Percentiles rank a stretch among this genome's conserved stretches.
Evolutionary conservation across 441 rosid species (phyloP).

Genomic region (Caryocar brasiliense): DNA sequence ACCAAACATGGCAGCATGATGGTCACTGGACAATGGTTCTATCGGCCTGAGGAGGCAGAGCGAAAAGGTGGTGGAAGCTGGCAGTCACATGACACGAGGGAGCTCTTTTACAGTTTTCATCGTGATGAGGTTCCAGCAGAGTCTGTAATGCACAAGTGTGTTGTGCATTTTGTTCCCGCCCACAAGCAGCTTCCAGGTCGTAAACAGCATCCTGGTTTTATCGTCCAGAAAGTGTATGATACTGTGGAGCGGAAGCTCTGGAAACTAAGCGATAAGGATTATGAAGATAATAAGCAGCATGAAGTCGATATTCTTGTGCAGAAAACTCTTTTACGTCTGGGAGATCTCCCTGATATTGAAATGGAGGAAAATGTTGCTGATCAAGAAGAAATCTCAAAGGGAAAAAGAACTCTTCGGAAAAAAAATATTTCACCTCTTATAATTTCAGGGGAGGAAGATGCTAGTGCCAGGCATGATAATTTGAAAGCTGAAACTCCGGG

Average conservation of each 20-base stretch:
- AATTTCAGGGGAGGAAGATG: constrained; percentile 69
- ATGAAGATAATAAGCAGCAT: constrained; percentile 78
- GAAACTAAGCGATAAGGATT: constrained; percentile 84
- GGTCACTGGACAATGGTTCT: constrained; percentile 93
- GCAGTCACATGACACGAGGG: constrained; percentile 71
- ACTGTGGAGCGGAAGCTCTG: constrained; percentile 75
- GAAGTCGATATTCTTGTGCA: constrained; percentile 90
- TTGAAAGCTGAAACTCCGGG: constrained; percentile 73
- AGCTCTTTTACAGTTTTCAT: constrained; percentile 81
- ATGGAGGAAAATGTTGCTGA: constrained; percentile 39
- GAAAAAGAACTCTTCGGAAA: constrained; percentile 48
- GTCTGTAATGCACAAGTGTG: constrained; percentile 89
- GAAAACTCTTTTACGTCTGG: constrained; percentile 56
- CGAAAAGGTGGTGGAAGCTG: constrained; percentile 83
- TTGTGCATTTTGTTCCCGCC: constrained; percentile 76
- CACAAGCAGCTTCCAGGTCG: constrained; percentile 80
- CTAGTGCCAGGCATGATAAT: constrained; percentile 31
- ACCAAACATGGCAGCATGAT: constrained; percentile 47
- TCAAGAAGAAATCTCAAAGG: constrained; percentile 43
- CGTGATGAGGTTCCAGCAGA: constrained; percentile 91
- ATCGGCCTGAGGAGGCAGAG: constrained; percentile 91
- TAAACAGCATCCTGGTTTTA: constrained; percentile 79
- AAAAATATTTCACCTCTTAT: constrained; percentile 58
- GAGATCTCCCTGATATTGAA: constrained; percentile 79
- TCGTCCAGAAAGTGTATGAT: constrained; percentile 82